Evolutionary conservation across 1,284 basidiomycete genomes (phyloP).

Genomic region (Earliella scabrosa): DNA sequence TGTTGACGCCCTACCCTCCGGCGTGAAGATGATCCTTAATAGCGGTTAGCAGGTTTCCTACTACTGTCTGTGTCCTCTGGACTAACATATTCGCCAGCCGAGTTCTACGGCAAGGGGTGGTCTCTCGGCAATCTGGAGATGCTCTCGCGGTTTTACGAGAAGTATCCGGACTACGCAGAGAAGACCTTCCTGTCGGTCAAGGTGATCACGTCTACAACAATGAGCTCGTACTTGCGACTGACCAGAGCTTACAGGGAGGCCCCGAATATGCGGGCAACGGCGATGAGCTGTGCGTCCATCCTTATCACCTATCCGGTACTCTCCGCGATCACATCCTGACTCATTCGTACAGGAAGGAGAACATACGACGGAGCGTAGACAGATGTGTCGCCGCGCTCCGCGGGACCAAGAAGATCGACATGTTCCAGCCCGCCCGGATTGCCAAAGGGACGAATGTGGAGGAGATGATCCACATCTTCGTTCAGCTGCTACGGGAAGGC

Average conservation of each 20-base stretch:
- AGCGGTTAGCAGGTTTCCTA: conserved; percentile 36
- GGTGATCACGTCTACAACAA: conserved; percentile 19
- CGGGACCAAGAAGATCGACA: conserved; percentile 47
- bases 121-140: conserved; percentile 45
- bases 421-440: conserved; percentile 45
- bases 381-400: conserved; percentile 42
- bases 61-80: conserved; percentile 10
- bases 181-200: conserved; percentile 53
- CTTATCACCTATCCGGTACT: neutral
- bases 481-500: conserved; percentile 41
- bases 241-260: too few species aligned
- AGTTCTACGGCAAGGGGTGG: conserved; percentile 46
- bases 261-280: neutral
- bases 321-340: too few species aligned
- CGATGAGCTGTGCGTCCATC: neutral
- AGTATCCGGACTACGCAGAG: conserved; percentile 57
- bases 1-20: conserved; percentile 49
- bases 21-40: conserved; percentile 48
- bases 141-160: conserved; percentile 48
- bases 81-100: conserved; percentile 42
- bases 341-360: neutral
- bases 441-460: conserved; percentile 37
- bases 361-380: conserved; percentile 45
- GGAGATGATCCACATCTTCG: conserved; percentile 32
- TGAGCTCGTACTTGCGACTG: too few species aligned